These are phyloP conservation scores for Zygosaccharomyces pseudorouxii DNA, from an alignment of 805 yeast genomes.

Conservation along the genomic window DNA sequence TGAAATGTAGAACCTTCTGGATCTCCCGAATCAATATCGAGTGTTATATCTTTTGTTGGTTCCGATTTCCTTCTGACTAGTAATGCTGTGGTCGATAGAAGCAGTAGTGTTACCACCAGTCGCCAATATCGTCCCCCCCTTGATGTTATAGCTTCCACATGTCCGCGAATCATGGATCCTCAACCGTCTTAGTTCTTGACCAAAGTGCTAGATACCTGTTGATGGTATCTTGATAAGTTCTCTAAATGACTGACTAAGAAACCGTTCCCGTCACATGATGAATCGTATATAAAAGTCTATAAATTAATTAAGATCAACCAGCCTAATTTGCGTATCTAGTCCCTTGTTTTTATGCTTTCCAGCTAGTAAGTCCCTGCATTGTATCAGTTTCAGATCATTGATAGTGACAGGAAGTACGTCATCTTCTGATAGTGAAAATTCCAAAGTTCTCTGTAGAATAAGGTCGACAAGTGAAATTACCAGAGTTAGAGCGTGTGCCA, in stretches of 20 bases:
- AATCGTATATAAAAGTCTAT: slow-evolving; percentile 1
- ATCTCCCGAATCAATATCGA: background rate
- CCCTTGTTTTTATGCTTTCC: background rate
- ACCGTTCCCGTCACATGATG: slow-evolving; percentile 1
- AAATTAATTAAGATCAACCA: slow-evolving; percentile 1
- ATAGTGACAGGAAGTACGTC: slow-evolving; percentile 18
- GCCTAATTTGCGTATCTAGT: background rate
- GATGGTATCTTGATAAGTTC: background rate
- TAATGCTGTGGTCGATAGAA: background rate
- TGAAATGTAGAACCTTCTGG: slow-evolving; percentile 11
- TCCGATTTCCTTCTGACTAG: background rate
- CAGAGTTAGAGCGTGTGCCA: slow-evolving; percentile 36
- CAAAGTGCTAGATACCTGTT: background rate
- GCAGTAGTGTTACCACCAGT: background rate
- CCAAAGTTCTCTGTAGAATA: slow-evolving; percentile 41
- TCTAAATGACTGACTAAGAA: background rate
- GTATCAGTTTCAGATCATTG: slow-evolving; percentile 44
- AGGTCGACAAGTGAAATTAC: slow-evolving; percentile 40
- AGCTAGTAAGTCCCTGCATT: slow-evolving; percentile 36
- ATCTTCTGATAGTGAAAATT: slow-evolving; percentile 10
- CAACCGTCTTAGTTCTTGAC: background rate
- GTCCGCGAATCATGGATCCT: background rate
- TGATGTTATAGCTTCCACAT: background rate
- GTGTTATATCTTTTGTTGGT: background rate
- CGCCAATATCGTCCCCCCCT: background rate